Base-by-base conservation (phyloP, 768 basidiomycete genomes). In the Mycena pura region DNA sequence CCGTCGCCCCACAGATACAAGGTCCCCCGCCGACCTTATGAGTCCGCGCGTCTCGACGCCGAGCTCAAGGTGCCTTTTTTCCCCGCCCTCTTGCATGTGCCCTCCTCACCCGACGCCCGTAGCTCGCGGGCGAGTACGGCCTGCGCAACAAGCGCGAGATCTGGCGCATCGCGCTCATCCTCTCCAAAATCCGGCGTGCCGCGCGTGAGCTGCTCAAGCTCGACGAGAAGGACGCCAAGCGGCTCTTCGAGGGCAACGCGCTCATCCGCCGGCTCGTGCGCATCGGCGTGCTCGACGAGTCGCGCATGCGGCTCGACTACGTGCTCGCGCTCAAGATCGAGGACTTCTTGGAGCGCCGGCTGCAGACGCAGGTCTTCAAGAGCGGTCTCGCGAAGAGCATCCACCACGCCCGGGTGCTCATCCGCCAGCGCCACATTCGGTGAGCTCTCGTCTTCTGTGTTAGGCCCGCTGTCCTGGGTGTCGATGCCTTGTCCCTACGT, bases 361-460 rank as follows among this genome's bases (percentile, higher is more conserved):
- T 99, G 74, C 97, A 99, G 82, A 99, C 97, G 38, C 97, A 99
- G 84, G 97, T 99, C 71, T 99, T 99, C 92, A 99, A 99, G 87
- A 88, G 85, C 69, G 96, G 96, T 68, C 85, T 99, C 66, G 97
- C 97, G 60, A 99, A 99, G 89, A 89, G 86, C 72, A 97, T 99
- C 70, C 97, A 99, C 80, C 97, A 99, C 77, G 97, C 97, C 43
- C 91, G 97, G 80, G 94, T 95, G 67, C 86, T 99, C 74, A 99
- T 99, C 83, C 86, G 95, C 73, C 97, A 99, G 79, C 83, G 96
- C 73, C 96, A 99, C 85, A 99, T 99, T 76, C 95, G 96, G 92
- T 95, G 66, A 67, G 89, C n/a, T n/a, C n/a, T n/a, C n/a, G n/a
- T n/a, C n/a, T n/a, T n/a, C n/a, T n/a, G n/a, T n/a, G n/a, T n/a